Percentiles rank a stretch among this genome's conserved stretches.
phyloP scores from a whole-genome alignment of 805 yeast genomes.

The Metschnikowia matae region DNA sequence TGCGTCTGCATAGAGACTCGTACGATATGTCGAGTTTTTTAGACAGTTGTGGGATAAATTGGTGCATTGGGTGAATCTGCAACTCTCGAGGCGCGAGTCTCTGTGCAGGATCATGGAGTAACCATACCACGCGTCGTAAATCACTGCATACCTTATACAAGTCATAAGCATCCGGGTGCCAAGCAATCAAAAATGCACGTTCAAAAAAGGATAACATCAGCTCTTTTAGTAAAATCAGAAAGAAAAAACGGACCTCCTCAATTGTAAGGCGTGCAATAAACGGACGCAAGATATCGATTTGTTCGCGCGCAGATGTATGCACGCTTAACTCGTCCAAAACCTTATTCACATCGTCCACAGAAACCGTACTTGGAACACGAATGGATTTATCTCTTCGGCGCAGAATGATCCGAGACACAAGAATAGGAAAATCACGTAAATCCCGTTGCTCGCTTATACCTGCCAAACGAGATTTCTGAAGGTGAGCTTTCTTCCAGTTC shows the following conservation, averaged over 20 bases:
- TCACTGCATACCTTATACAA: slow-evolving; percentile 64
- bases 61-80: slow-evolving; percentile 42
- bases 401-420: slow-evolving; percentile 48
- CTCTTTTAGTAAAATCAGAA: slow-evolving; percentile 60
- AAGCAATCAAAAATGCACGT: slow-evolving; percentile 48
- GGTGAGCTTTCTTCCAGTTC: slow-evolving; percentile 36
- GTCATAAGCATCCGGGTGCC: slow-evolving; percentile 78
- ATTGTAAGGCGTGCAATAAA: slow-evolving; percentile 52
- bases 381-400: slow-evolving; percentile 50
- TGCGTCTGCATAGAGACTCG: slow-evolving; percentile 44
- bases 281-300: slow-evolving; percentile 43
- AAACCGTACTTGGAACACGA: slow-evolving; percentile 13
- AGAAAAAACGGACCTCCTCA: slow-evolving; percentile 62
- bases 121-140: slow-evolving; percentile 53
- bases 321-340: slow-evolving; percentile 27
- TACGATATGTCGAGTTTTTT: slow-evolving; percentile 50
- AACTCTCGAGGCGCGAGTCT: slow-evolving; percentile 41
- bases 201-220: slow-evolving; percentile 63
- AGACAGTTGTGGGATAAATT: slow-evolving; percentile 78
- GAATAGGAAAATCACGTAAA: slow-evolving; percentile 41
- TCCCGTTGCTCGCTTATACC: slow-evolving; percentile 37
- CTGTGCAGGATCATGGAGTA: slow-evolving; percentile 46
- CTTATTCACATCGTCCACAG: slow-evolving; percentile 30
- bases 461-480: slow-evolving; percentile 32
- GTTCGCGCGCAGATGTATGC: slow-evolving; percentile 29